These are phyloP conservation scores for Saprolegnia parasitica DNA, from an alignment of 352 stramenopile genomes.

Conservation along the genomic window DNA sequence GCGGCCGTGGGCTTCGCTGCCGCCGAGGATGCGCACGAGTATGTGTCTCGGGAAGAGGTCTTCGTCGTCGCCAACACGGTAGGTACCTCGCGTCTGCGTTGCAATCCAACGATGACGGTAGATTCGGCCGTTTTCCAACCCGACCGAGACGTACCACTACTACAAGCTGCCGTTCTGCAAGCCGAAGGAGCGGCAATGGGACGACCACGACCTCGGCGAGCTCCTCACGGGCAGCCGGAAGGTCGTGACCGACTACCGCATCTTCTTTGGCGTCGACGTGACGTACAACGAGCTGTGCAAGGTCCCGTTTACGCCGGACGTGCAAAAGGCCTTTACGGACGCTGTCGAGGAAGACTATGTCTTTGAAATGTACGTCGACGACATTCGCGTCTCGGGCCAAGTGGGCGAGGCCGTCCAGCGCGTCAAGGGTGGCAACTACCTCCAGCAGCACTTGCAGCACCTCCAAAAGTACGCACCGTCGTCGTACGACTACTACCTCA, in stretches of 20 bases:
- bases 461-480: constrained; percentile 22
- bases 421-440: constrained; percentile 49
- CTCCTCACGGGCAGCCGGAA: constrained; percentile 95
- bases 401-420: constrained; percentile 86
- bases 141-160: constrained; percentile 98
- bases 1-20: background rate
- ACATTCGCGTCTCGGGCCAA: constrained; percentile 95
- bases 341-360: constrained; percentile 97
- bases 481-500: constrained; percentile 81
- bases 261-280: constrained; percentile 80
- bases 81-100: constrained; percentile 6
- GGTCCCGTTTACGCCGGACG: constrained; percentile 60
- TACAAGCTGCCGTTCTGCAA: constrained; percentile 97
- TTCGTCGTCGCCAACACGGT: constrained; percentile 69
- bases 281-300: constrained; percentile 89
- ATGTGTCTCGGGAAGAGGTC: constrained; percentile 59
- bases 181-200: constrained; percentile 70
- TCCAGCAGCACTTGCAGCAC: constrained; percentile 15
- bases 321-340: constrained; percentile 89
- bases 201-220: constrained; percentile 91
- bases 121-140: constrained; percentile 95
- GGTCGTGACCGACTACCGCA: constrained; percentile 75
- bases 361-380: constrained; percentile 98
- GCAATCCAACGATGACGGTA: constrained; percentile 22
- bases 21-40: constrained; percentile 34